Conservation (phyloP, 2,329 filamentous ascomycete species). For the Ceratocystis ficicola region DNA sequence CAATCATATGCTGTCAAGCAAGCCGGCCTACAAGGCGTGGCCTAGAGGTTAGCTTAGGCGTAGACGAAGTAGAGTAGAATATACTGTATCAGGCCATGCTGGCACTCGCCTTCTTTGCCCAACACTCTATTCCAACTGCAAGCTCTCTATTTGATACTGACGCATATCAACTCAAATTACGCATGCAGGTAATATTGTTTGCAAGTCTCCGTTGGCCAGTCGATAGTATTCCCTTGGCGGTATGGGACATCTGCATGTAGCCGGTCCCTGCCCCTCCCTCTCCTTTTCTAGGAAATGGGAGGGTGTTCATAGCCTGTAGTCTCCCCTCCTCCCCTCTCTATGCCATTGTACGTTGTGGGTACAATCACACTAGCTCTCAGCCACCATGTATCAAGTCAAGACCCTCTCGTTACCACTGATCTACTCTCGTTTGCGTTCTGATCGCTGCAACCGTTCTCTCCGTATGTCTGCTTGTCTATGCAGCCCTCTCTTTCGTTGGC, state of each 20-base stretch:
- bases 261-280: not conserved
- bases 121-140: not conserved
- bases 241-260: not conserved
- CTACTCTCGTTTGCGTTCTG: not conserved
- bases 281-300: not conserved
- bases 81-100: too few relatives aligned
- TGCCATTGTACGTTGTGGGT: not conserved
- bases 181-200: not conserved
- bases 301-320: too few relatives aligned
- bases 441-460: not conserved
- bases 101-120: not conserved
- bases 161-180: not conserved
- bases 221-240: not conserved
- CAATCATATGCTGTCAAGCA: not conserved
- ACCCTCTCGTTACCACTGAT: constrained; percentile 5
- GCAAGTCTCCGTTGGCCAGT: not conserved
- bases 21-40: not conserved
- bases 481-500: not conserved
- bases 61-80: not conserved
- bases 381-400: constrained; percentile 8
- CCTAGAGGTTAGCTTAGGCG: not conserved
- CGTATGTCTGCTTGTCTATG: too few relatives aligned
- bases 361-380: not conserved
- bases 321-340: not conserved
- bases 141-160: not conserved